phyloP scores from a whole-genome alignment of 352 stramenopile species.

The Lagenidium sp. region DNA sequence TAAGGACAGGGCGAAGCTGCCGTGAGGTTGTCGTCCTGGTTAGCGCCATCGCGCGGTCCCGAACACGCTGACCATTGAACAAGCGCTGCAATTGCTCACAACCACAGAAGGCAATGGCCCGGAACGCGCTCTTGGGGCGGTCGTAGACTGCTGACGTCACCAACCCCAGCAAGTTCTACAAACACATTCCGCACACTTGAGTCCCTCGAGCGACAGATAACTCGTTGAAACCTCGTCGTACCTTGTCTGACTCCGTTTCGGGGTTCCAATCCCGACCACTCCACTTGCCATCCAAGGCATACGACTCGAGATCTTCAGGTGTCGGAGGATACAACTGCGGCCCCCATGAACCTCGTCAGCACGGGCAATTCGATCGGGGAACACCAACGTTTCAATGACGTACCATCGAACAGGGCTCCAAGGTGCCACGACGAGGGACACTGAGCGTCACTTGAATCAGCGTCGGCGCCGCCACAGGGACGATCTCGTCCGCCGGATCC shows the following conservation, averaged over 20 bases:
- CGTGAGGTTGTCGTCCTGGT: constrained; percentile 29
- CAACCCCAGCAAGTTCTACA: too few relatives aligned
- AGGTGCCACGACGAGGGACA: constrained; percentile 41
- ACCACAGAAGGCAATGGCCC: constrained; percentile 50
- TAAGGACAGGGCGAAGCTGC: constrained; percentile 36
- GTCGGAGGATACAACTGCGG: constrained; percentile 16
- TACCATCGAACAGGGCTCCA: constrained; percentile 63
- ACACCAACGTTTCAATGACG: background rate
- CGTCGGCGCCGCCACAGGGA: constrained; percentile 56
- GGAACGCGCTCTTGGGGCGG: constrained; percentile 52
- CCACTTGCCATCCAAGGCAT: constrained; percentile 11
- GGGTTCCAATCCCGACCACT: constrained; percentile 5
- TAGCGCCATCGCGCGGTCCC: constrained; percentile 28
- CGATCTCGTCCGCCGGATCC: constrained; percentile 3
- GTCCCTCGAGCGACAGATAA: too few relatives aligned
- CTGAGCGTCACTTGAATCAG: constrained; percentile 51
- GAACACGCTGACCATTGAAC: constrained; percentile 16
- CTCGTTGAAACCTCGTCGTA: too few relatives aligned
- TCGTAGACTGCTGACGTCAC: constrained; percentile 78
- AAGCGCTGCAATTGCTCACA: constrained; percentile 55
- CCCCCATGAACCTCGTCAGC: background rate
- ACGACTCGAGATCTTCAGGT: constrained; percentile 1
- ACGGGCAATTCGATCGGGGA: too few relatives aligned
- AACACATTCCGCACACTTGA: too few relatives aligned
- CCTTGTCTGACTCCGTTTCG: background rate